Conservation (phyloP, 805 yeast species). For the Metschnikowia picachoensis region DNA sequence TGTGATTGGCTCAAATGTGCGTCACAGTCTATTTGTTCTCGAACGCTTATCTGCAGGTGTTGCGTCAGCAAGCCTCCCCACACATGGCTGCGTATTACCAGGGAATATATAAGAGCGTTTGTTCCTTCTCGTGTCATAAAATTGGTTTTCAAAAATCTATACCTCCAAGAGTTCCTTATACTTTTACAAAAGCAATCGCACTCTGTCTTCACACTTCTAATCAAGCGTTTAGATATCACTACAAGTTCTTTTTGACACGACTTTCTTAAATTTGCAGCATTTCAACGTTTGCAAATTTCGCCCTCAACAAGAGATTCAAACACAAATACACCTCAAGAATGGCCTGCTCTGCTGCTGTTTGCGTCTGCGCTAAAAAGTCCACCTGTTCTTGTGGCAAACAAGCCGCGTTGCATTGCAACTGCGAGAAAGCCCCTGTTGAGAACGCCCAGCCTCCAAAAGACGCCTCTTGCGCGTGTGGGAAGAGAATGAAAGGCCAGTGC, state of each 20-base stretch:
- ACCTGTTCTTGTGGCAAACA: conserved; percentile 61
- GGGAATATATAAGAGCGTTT: too few species aligned
- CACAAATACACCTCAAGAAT: conserved; percentile 5
- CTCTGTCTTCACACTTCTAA: too few species aligned
- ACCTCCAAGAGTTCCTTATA: too few species aligned
- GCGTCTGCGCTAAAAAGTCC: conserved; percentile 59
- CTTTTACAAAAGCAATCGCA: too few species aligned
- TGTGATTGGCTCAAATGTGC: neutral
- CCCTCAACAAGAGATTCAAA: neutral
- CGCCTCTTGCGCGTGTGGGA: conserved; percentile 58
- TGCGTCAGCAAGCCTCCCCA: neutral
- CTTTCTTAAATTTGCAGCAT: neutral
- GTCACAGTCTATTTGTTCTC: neutral
- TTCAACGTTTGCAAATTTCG: neutral
- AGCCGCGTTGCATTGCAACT: conserved; percentile 56
- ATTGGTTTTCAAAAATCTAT: too few species aligned
- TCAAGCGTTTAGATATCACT: too few species aligned
- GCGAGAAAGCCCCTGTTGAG: conserved; percentile 49
- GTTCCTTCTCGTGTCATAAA: too few species aligned
- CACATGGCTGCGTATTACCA: neutral
- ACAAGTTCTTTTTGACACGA: too few species aligned
- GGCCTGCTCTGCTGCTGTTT: conserved; percentile 36
- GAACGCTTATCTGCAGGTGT: neutral
- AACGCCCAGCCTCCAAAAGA: conserved; percentile 42
- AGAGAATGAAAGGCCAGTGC: conserved; percentile 49